Base-by-base conservation (phyloP, 208 protist species). In the Histomonas meleagridis region DNA sequence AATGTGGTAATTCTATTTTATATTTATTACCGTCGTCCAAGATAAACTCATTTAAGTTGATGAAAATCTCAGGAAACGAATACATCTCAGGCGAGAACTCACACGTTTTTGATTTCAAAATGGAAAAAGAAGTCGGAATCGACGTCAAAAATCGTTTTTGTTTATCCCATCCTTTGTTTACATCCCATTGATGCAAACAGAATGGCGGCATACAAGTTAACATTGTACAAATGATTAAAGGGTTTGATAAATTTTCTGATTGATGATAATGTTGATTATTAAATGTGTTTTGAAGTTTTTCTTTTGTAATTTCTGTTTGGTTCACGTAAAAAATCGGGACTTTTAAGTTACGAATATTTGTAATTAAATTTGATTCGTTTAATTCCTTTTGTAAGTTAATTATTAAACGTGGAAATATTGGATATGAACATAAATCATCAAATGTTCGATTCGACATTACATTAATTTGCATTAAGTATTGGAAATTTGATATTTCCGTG, bases 111-210 rank as follows among this genome's bases (percentile, higher is more conserved):
- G 21, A 32, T 21, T n/a, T n/a, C n/a, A 18, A 49, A 23, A 79
- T 79, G 46, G 70, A 46, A 5, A 49, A 79, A 7, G n/a, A 18
- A 10, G 40, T 49, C 18, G 70, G 70, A 79, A 79, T 79, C 10
- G 70, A 79, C 10, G 49, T 28, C 9, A 79, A 79, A 40, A 49
- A 49, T 51, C 70, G 46, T n/a, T 49, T 35, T 21, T 40, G 40
- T 32, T 23, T 18, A 79, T 79, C 70, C 70, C 70, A 79, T 79
- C 70, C 70, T 10, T 79, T 40, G 49, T 79, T 79, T 18, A 79
- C 40, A 23, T n/a, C 28, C 70, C 70, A 79, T 49, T 79, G 70
- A 28, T 49, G 49, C 4, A 32, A 14, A 35, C 70, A 79, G 40
- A 79, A 79, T 51, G 70, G 70, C 46, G n/a, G 26, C 5, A 79